Evolutionary conservation across 352 stramenopile genomes (phyloP).

Genomic region (Globisporangium spinosum): DNA sequence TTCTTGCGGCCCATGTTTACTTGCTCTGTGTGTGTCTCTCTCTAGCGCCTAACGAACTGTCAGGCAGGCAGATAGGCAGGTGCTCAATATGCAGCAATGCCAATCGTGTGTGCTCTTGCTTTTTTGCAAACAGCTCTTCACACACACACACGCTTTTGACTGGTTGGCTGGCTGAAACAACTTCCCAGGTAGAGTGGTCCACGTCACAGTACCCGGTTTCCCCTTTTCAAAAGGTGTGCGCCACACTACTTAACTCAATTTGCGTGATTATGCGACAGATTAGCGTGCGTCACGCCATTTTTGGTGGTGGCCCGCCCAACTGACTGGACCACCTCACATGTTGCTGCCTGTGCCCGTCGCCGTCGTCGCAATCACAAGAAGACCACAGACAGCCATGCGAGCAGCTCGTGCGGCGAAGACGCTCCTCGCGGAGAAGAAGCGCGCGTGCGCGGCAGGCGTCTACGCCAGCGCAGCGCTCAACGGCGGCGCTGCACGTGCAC

Average conservation of each 20-base stretch:
- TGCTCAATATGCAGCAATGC: slow-evolving; percentile 12
- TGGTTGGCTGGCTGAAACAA: slow-evolving; percentile 23
- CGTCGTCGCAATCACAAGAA: slow-evolving; percentile 10
- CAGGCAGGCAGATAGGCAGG: slow-evolving; percentile 6
- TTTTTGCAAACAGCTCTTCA: slow-evolving; percentile 21
- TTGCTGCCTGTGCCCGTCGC: background rate
- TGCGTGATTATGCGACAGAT: background rate
- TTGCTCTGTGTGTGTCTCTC: slow-evolving; percentile 5
- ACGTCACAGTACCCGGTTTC: background rate
- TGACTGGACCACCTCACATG: slow-evolving; percentile 12
- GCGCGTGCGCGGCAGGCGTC: slow-evolving; percentile 3
- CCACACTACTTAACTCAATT: slow-evolving; percentile 5
- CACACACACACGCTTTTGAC: slow-evolving; percentile 19
- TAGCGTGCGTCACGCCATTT: slow-evolving; percentile 4
- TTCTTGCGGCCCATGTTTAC: slow-evolving; percentile 64
- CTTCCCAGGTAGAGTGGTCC: slow-evolving; percentile 1
- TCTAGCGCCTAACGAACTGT: slow-evolving; percentile 4
- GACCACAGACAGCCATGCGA: slow-evolving; percentile 13
- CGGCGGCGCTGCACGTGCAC: background rate
- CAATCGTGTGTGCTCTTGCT: background rate
- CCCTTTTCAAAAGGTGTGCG: slow-evolving; percentile 1
- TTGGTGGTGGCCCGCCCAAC: background rate
- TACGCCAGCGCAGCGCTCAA: background rate
- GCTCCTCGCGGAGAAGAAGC: slow-evolving; percentile 8
- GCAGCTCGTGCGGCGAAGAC: slow-evolving; percentile 11